Conservation (phyloP, 495 filamentous ascomycete species). For the Achaetomiella virescens region DNA sequence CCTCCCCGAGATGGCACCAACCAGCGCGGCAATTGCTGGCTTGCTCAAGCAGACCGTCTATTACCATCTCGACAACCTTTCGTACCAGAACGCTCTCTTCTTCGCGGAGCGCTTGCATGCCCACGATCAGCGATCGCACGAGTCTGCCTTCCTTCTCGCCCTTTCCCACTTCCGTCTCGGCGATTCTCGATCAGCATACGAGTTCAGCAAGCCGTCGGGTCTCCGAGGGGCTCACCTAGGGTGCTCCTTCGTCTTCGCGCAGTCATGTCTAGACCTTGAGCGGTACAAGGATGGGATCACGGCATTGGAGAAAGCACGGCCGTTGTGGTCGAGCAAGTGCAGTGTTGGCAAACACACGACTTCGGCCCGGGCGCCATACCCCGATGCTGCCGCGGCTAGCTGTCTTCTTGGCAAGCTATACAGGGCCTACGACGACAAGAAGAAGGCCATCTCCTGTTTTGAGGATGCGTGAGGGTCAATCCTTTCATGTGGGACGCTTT, state of each 20-base stretch:
- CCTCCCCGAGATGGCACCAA: conserved; percentile 58
- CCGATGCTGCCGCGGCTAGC: conserved; percentile 75
- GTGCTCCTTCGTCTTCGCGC: conserved; percentile 86
- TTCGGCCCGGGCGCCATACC: conserved; percentile 62
- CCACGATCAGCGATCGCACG: conserved; percentile 68
- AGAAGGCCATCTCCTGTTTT: conserved; percentile 75
- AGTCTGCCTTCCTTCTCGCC: conserved; percentile 75
- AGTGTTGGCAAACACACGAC: conserved; percentile 68
- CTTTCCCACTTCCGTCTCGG: conserved; percentile 78
- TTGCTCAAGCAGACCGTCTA: conserved; percentile 81
- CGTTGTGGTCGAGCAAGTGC: conserved; percentile 63
- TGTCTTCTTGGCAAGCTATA: conserved; percentile 85
- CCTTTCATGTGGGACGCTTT: conserved; percentile 99
- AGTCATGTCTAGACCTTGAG: conserved; percentile 74
- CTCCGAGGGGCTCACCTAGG: conserved; percentile 68
- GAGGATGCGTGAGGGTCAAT: conserved; percentile 83
- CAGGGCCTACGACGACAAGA: conserved; percentile 69
- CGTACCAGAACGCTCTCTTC: conserved; percentile 83
- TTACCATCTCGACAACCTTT: conserved; percentile 89
- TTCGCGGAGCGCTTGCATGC: conserved; percentile 80
- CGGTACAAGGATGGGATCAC: conserved; percentile 71
- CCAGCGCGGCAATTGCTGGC: conserved; percentile 56
- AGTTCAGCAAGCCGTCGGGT: conserved; percentile 58
- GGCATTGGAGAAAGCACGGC: conserved; percentile 69
- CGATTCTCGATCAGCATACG: conserved; percentile 59